Evolutionary conservation across 2,329 filamentous ascomycete genomes (phyloP).

Genomic region (Hymenoscyphus scutula): DNA sequence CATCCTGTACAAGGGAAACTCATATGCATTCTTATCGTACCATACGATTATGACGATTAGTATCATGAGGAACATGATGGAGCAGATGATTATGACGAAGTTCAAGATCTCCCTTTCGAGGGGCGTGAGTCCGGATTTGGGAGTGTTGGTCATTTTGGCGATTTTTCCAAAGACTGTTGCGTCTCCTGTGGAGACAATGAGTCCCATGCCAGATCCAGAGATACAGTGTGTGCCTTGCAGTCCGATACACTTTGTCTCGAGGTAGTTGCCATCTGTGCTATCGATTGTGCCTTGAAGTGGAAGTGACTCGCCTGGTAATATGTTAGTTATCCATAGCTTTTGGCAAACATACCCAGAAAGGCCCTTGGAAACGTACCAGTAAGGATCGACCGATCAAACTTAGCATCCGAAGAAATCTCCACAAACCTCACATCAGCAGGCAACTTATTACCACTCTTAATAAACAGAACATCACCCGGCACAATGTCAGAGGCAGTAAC

Average conservation of each 20-base stretch:
- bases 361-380: slow-evolving; percentile 48
- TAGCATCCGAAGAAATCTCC: slow-evolving; percentile 65
- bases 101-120: slow-evolving; percentile 70
- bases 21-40: slow-evolving; percentile 40
- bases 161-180: slow-evolving; percentile 74
- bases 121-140: slow-evolving; percentile 64
- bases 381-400: slow-evolving; percentile 71
- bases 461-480: slow-evolving; percentile 65
- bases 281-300: slow-evolving; percentile 63
- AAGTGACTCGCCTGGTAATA: slow-evolving; percentile 55
- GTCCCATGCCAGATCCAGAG: slow-evolving; percentile 61
- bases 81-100: slow-evolving; percentile 69
- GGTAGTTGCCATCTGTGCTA: slow-evolving; percentile 69
- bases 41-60: slow-evolving; percentile 64
- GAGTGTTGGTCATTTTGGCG: slow-evolving; percentile 67
- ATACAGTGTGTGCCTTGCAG: slow-evolving; percentile 79
- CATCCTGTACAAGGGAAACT: neutral
- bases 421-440: slow-evolving; percentile 72
- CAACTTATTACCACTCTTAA: slow-evolving; percentile 71
- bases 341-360: neutral
- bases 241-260: slow-evolving; percentile 74
- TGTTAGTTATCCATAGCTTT: slow-evolving; percentile 5
- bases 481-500: slow-evolving; percentile 61
- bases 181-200: slow-evolving; percentile 72
- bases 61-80: slow-evolving; percentile 65